phyloP scores from a whole-genome alignment of 345 rosid species.

The Hypericum androsaemum region DNA sequence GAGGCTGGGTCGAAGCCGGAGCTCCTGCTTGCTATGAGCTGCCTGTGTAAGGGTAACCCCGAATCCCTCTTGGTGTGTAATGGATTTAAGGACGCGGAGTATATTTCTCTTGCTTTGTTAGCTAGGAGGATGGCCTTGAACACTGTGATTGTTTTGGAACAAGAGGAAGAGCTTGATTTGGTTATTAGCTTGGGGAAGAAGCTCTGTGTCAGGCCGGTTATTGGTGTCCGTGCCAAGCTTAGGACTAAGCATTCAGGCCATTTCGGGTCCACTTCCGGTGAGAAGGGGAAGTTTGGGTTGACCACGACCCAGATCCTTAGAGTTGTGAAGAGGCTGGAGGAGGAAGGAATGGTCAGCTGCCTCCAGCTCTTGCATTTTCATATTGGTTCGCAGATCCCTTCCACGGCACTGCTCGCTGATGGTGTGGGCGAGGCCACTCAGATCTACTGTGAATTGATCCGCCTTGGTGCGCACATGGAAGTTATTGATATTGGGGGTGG shows the following conservation, averaged over 20 bases:
- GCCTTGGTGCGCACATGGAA: conserved; percentile 77
- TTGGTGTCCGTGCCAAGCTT: conserved; percentile 78
- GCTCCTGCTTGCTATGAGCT: conserved; percentile 82
- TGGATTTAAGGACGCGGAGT: conserved; percentile 82
- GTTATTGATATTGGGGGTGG: conserved; percentile 86
- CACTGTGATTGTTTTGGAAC: conserved; percentile 81
- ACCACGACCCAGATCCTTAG: conserved; percentile 67
- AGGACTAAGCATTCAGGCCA: conserved; percentile 89
- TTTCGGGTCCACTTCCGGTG: conserved; percentile 97
- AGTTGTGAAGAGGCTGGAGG: conserved; percentile 55
- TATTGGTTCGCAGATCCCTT: conserved; percentile 87
- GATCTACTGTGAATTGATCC: conserved; percentile 80
- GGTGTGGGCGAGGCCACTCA: conserved; percentile 81
- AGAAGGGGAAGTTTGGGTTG: conserved; percentile 86
- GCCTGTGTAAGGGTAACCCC: conserved; percentile 60
- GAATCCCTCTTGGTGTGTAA: conserved; percentile 75
- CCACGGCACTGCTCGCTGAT: conserved; percentile 55
- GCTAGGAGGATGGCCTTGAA: conserved; percentile 65
- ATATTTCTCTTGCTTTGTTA: conserved; percentile 59
- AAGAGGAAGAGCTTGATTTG: conserved; percentile 79
- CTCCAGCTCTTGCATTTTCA: conserved; percentile 84
- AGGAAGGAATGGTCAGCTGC: conserved; percentile 68
- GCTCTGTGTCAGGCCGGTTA: conserved; percentile 51
- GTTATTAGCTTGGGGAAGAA: conserved; percentile 57
- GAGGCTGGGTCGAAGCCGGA: conserved; percentile 98